Percentiles rank a stretch among this genome's conserved stretches.
phyloP scores from a whole-genome alignment of 163 green algal species.

The Trebouxiophyceae sp. region DNA sequence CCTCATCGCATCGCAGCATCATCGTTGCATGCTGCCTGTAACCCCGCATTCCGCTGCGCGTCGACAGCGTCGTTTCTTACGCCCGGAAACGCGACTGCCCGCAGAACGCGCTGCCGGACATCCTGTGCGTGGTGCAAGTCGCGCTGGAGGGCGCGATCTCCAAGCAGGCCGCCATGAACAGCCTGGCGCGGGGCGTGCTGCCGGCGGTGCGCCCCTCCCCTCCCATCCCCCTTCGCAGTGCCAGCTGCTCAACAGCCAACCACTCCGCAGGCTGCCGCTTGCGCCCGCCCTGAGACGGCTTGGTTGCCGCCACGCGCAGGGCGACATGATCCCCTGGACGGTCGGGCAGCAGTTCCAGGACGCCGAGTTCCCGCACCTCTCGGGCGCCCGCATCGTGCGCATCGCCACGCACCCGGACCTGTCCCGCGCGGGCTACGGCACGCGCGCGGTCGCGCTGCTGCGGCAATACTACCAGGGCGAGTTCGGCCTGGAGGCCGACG shows the following conservation, averaged over 20 bases:
- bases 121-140: constrained; percentile 85
- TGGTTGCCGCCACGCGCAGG: constrained; percentile 49
- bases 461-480: no score
- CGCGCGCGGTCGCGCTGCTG: constrained; percentile 56
- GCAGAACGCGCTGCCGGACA: constrained; percentile 72
- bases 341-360: constrained; percentile 95
- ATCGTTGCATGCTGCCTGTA: no score
- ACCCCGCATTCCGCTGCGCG: no score
- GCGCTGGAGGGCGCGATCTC: constrained; percentile 88
- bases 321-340: constrained; percentile 97
- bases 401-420: constrained; percentile 92
- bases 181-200: constrained; percentile 65
- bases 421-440: constrained; percentile 57
- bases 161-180: constrained; percentile 48
- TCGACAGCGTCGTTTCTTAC: no score
- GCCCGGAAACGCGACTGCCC: no score
- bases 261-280: neutral
- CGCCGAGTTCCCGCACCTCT: constrained; percentile 80
- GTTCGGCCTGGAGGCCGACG: no score
- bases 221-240: neutral
- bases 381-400: constrained; percentile 85
- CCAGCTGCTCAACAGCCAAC: no score
- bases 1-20: no score
- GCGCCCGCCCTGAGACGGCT: neutral
- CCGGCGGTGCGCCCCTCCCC: constrained; percentile 28